Base-by-base conservation (phyloP, 768 basidiomycete genomes). In the Boletus barrowsii region DNA sequence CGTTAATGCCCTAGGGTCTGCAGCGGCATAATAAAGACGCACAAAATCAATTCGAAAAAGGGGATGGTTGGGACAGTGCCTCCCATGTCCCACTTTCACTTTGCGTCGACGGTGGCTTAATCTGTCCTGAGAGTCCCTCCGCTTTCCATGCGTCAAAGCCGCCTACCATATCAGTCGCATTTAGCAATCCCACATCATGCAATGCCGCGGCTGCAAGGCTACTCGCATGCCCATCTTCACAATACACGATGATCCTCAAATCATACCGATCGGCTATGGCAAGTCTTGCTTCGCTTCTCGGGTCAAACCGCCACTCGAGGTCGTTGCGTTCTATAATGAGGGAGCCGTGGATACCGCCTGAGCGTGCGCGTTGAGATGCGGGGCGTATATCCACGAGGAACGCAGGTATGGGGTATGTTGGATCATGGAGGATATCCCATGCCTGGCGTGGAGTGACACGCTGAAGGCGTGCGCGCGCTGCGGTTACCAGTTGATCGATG, bases 241-340 rank as follows among this genome's bases (percentile, higher is more conserved):
- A 88, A 60, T 90, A 83, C 10, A 92, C 70, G 57, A 92, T 87
- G 30, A 89, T 77, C 43, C 86, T 71, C 37, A 90, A 64, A 71
- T 91, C 90, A 60, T 87, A 91, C 51, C 88, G 73, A 70, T 88
- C 84, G 22, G 82, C 89, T 58, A 90, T 83, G 2, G 79, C 71
- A 49, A 91, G 70, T 33, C 84, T 75, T 13, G 79, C 74, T 7
- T 78, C 73, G 59, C 73, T 77, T 51, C 87, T 76, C 5, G 89
- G 90, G 68, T 92, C 89, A 59, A 92, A 84, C 22, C 82, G 79
- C 87, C 88, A 90, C 67, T 92, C 90, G 49, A 92, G 76, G 6
- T 83, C 79, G 62, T 88, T 90, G 22, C 89, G 78, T 62, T 90
- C 89, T 53, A 91, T 79, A 50, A 87, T 72, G 51, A 90, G 71